Percentiles rank a stretch among this genome's conserved stretches.
These are phyloP conservation scores for Agastache rugosa DNA, from an alignment of 257 asterid species.

Conservation along the genomic window DNA sequence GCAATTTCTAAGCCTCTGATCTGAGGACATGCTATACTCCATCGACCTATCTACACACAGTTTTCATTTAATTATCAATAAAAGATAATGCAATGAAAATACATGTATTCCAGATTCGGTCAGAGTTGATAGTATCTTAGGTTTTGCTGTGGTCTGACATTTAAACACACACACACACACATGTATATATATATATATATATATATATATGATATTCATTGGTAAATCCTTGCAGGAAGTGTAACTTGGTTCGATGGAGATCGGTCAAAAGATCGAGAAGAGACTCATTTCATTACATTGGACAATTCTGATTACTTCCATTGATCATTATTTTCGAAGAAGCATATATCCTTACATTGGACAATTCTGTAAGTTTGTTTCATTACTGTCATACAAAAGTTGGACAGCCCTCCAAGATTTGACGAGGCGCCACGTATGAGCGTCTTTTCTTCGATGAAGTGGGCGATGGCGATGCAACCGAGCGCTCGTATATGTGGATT, in stretches of 20 bases:
- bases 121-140: background rate
- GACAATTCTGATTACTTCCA: slow-evolving; percentile 61
- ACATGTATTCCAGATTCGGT: background rate
- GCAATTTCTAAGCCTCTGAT: background rate
- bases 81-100: background rate
- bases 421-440: background rate
- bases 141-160: background rate
- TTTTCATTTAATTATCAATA: no score
- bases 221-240: slow-evolving; percentile 52
- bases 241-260: slow-evolving; percentile 72
- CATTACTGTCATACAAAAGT: background rate
- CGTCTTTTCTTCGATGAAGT: background rate
- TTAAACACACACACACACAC: no score
- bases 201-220: background rate
- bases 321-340: slow-evolving; percentile 29
- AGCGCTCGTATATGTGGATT: background rate
- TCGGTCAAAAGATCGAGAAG: slow-evolving; percentile 54
- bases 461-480: background rate
- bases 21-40: background rate
- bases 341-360: background rate
- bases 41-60: no score
- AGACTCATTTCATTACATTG: slow-evolving; percentile 65
- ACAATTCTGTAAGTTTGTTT: no score
- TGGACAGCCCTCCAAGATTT: slow-evolving; percentile 10
- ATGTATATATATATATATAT: no score